phyloP scores from a whole-genome alignment of 2,329 filamentous ascomycete species.

The Cladosporium sp. region DNA sequence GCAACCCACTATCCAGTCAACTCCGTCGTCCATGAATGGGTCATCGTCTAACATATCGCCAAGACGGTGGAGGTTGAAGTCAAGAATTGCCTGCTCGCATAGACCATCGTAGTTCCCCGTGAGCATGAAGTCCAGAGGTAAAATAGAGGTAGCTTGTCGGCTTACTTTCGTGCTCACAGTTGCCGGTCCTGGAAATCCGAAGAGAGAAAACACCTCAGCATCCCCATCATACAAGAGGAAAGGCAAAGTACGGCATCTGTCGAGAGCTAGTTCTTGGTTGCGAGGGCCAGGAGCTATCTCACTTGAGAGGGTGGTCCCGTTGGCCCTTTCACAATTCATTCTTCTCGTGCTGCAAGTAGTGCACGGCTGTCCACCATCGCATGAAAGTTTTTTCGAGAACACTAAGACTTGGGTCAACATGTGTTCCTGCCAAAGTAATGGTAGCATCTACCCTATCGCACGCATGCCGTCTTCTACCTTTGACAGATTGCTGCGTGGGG shows the following conservation, averaged over 20 bases:
- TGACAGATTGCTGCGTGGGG: neutral
- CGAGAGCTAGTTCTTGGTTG: too few species aligned
- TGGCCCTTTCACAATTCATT: too few species aligned
- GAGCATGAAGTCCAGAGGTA: too few species aligned
- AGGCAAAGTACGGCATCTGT: neutral
- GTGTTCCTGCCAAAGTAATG: too few species aligned
- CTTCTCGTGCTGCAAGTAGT: neutral
- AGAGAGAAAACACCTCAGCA: neutral
- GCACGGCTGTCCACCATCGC: neutral
- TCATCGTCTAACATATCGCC: neutral
- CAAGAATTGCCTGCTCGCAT: neutral
- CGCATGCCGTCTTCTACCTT: neutral
- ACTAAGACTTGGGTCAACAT: neutral
- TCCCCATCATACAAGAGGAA: neutral
- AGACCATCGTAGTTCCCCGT: too few species aligned
- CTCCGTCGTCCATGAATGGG: neutral
- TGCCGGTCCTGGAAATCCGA: neutral
- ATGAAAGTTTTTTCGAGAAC: neutral
- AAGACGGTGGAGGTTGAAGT: neutral
- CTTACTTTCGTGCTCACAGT: neutral
- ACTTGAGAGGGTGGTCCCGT: too few species aligned
- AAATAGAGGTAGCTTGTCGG: too few species aligned
- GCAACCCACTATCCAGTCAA: neutral
- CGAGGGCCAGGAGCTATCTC: too few species aligned
- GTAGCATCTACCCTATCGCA: neutral